Percentiles rank a stretch among this genome's conserved stretches.
These are phyloP conservation scores for Picea abies DNA, from an alignment of 83 land plant genomes.

Conservation along the genomic window DNA sequence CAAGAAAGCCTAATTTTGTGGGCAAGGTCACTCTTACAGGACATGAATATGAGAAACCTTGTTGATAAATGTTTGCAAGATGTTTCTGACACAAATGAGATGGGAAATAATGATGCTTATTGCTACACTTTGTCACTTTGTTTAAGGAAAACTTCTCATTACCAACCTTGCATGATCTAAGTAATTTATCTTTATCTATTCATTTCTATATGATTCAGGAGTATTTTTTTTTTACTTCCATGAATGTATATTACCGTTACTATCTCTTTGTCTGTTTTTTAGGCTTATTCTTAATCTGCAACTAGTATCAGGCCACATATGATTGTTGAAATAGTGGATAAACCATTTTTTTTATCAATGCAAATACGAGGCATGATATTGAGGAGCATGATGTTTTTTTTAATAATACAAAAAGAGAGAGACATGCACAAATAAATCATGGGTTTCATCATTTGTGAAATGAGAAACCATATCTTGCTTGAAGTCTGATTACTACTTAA, in stretches of 20 bases:
- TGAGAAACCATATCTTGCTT: no score
- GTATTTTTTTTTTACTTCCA: background rate
- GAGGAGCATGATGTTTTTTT: no score
- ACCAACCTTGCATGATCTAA: conserved; percentile 66
- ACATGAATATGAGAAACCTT: conserved; percentile 40
- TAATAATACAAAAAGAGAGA: no score
- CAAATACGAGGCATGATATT: no score
- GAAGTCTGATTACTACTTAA: no score
- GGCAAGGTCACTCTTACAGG: conserved; percentile 75
- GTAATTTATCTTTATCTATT: conserved; percentile 28
- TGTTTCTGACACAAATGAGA: conserved; percentile 42
- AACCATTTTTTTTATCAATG: no score
- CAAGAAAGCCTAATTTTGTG: conserved; percentile 87
- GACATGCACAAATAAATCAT: no score
- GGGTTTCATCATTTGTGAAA: no score
- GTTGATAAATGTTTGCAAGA: conserved; percentile 63
- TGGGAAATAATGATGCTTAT: conserved; percentile 75
- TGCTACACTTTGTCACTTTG: conserved; percentile 61
- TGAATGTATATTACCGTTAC: background rate
- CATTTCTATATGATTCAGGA: background rate
- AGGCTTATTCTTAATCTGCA: background rate
- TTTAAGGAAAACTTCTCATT: conserved; percentile 55
- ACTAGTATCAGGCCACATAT: no score
- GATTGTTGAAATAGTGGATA: no score
- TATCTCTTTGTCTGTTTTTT: background rate